Evolutionary conservation across 2,329 filamentous ascomycete species (phyloP), one percentile per base, ranked within the genome.

Genomic region (Tolypocladium cylindrosporum): DNA sequence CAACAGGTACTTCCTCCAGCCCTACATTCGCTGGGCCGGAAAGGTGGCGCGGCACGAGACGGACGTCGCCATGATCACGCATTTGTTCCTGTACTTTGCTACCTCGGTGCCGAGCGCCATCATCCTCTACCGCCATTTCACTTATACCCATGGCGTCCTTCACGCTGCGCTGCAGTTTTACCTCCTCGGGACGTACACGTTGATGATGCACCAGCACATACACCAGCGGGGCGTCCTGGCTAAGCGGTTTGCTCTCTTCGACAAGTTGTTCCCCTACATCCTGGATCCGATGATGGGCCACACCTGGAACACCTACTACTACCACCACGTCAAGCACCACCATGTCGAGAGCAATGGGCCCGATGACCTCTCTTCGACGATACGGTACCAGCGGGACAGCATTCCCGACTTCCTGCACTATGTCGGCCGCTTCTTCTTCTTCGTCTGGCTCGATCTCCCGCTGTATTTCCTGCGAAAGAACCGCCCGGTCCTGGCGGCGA

Each of bases 151-250:
- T 69, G 89, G 80, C 11, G 63, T 89, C 19, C 63, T 85, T 36
- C 89, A 93, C 67, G 76, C 79, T 56, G 66, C 81, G 11, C 84
- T 90, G 77, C 84, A 88, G 65, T 73, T 81, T 40, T 88, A 79
- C 68, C 91, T 86, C 66, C 82, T 85, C 56, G 89, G 89, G 9
- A 77, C 85, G 1, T 93, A 90, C 72, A 93, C 89, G 0, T 77
- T 93, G 42, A 84, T 93, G 82, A 89, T 89, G 80, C 89, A 93
- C 66, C 89, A 93, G 67, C 89, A 93, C 69, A 92, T 93, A 64
- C 89, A 93, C 69, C 85, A 85, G 76, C 80, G 85, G 52, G 89
- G 89, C 19, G 77, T 92, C 3, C 72, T 92, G 41, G 72, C 76
- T 31, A 82, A 81, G 64, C 69, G 73, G 9, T 82, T 79, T 57